Evolutionary conservation across 169 alveolate species (phyloP).

Genomic region (Plasmodium berghei): DNA sequence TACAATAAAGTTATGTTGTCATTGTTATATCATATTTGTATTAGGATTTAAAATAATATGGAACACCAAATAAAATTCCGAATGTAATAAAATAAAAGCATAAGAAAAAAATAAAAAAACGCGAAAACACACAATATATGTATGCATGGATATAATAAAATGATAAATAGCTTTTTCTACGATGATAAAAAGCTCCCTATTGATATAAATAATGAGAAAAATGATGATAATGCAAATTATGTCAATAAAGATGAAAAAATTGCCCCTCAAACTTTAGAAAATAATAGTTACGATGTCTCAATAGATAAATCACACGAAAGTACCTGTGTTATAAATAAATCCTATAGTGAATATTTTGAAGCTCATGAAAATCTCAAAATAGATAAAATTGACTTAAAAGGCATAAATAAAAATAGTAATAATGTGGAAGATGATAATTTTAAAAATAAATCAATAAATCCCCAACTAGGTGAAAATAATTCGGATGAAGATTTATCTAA

Average conservation of each 20-base stretch:
- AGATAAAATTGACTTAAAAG: neutral
- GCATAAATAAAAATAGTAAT: neutral
- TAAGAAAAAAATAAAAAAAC: neutral
- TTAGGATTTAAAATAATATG: too few relatives aligned
- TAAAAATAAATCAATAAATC: neutral
- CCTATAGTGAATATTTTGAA: neutral
- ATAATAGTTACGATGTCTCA: neutral
- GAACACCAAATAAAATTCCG: too few relatives aligned
- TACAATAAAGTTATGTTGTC: too few relatives aligned
- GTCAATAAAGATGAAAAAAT: neutral
- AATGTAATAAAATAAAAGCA: too few relatives aligned
- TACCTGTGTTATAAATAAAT: neutral
- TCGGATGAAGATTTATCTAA: neutral
- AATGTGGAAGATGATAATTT: neutral
- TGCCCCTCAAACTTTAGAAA: neutral
- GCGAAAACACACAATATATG: neutral
- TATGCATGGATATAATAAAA: slow-evolving; percentile 2
- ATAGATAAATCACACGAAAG: neutral
- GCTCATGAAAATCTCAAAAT: neutral
- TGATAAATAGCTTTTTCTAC: slow-evolving; percentile 7
- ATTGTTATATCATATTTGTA: too few relatives aligned
- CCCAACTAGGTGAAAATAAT: neutral
- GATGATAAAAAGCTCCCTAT: slow-evolving; percentile 41
- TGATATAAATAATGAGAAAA: slow-evolving; percentile 29
- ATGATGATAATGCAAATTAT: slow-evolving; percentile 18